phyloP scores from a whole-genome alignment of 345 rosid species.

The Ceriops zippeliana region DNA sequence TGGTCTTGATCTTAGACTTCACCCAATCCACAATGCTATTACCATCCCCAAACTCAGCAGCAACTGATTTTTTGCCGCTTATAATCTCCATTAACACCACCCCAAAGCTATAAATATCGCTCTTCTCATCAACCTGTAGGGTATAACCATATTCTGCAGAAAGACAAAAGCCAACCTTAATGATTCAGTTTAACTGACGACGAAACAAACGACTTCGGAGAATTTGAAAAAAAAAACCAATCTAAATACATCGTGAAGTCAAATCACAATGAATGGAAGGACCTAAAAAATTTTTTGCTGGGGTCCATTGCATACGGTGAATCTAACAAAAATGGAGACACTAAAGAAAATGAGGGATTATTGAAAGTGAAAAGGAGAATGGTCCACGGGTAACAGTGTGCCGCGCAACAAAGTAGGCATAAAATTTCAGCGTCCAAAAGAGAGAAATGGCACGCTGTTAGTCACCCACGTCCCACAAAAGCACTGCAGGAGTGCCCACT shows the following conservation, averaged over 20 bases:
- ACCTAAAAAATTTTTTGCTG: not conserved
- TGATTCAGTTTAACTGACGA: not conserved
- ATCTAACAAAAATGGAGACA: not conserved
- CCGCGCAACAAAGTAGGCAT: constrained; percentile 6
- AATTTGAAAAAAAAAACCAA: too few species aligned
- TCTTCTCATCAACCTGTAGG: constrained; percentile 89
- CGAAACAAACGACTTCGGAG: not conserved
- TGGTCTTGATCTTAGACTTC: constrained; percentile 62
- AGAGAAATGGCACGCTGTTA: not conserved
- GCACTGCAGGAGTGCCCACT: not conserved
- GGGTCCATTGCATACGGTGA: constrained; percentile 22
- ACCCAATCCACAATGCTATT: constrained; percentile 97
- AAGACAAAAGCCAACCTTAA: not conserved
- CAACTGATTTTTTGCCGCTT: constrained; percentile 76
- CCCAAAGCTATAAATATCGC: constrained; percentile 91
- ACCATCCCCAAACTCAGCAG: constrained; percentile 89
- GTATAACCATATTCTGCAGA: constrained; percentile 87
- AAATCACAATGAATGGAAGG: constrained; percentile 16
- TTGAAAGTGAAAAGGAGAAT: not conserved
- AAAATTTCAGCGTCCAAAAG: too few species aligned
- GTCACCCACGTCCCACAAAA: too few species aligned
- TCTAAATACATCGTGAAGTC: constrained; percentile 7
- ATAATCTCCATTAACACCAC: constrained; percentile 86
- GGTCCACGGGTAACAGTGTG: constrained; percentile 27
- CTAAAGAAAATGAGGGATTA: constrained; percentile 1